Evolutionary conservation across 305 asterid genomes (phyloP), one percentile per base, ranked within the genome.

Genomic region (Solanum hybrid): DNA sequence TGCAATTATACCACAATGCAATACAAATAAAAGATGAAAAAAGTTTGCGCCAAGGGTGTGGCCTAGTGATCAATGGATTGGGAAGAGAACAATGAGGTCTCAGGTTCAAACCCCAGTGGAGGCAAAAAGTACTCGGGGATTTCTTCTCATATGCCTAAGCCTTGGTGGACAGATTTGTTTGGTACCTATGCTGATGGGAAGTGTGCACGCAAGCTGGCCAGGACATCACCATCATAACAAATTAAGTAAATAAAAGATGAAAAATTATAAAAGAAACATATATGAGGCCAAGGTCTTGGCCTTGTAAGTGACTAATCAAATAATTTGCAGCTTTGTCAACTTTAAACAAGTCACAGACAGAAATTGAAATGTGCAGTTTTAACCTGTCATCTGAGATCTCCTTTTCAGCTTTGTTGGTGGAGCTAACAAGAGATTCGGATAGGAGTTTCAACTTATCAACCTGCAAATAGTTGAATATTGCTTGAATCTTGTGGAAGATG

Each of bases 361-460:
- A 85, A 4, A 57, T 32, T 57, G 88, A 32, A 57, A 57, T 32
- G 51, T 32, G 77, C 77, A 22, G 77, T 32, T 57, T 57, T 32
- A 85, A 97, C 99, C 98, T 95, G 94, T 90, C 93, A 89, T 97
- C 99, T 75, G 95, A 92, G 90, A 97, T 95, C 93, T 98, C 98
- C 94, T 95, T 97, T 94, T 96, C 98, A 91, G 99, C 90, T 94
- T 96, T 97, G 26, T 91, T 76, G 90, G 95, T 89, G 85, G 99
- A 97, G 94, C 95, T 97, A 87, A 95, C 94, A 88, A 97, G 96
- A 91, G 99, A 97, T 93, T 97, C 99, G 32, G 95, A 94, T 91
- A 97, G 93, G 91, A 96, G 95, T 93, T 96, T 97, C 94, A 97
- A 92, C 94, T 97, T 97, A 93, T 97, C 99, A 93, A 97, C 97